Evolutionary conservation across 2,329 filamentous ascomycete genomes (phyloP).

Genomic region (Chrysoporthe puriensis): DNA sequence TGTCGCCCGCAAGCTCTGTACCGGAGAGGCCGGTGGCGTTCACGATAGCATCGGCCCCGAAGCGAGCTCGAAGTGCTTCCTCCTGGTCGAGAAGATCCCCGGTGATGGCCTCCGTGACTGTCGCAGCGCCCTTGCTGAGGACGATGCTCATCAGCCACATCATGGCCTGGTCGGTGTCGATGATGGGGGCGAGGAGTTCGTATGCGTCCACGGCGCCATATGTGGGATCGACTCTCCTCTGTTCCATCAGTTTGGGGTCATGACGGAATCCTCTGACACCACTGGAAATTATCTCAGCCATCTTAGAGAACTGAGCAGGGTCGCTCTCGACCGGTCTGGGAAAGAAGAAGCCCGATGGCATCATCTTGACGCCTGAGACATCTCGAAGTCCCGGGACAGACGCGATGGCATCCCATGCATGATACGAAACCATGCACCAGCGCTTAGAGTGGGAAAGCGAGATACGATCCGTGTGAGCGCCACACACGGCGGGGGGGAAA

Average conservation of each 20-base stretch:
- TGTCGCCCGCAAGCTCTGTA: slow-evolving; percentile 42
- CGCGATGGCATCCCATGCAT: slow-evolving; percentile 46
- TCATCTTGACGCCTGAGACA: slow-evolving; percentile 43
- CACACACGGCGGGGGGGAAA: slow-evolving; percentile 49
- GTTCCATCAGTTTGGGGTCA: slow-evolving; percentile 40
- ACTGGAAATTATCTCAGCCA: slow-evolving; percentile 44
- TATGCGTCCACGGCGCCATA: slow-evolving; percentile 48
- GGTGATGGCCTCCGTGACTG: slow-evolving; percentile 43
- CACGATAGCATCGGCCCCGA: slow-evolving; percentile 46
- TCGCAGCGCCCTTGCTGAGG: slow-evolving; percentile 43
- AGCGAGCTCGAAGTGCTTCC: slow-evolving; percentile 38
- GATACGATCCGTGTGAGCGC: slow-evolving; percentile 45
- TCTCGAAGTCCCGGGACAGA: slow-evolving; percentile 37
- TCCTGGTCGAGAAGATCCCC: slow-evolving; percentile 43
- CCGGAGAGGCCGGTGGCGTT: slow-evolving; percentile 47
- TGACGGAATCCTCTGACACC: slow-evolving; percentile 45
- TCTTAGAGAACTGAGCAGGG: slow-evolving; percentile 40
- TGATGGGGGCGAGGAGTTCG: slow-evolving; percentile 48
- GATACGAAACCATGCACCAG: slow-evolving; percentile 47
- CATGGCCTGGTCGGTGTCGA: slow-evolving; percentile 51
- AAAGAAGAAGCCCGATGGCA: slow-evolving; percentile 46
- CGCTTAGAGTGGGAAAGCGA: slow-evolving; percentile 44
- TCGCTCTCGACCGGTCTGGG: slow-evolving; percentile 40
- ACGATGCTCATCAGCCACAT: slow-evolving; percentile 46
- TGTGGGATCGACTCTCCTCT: slow-evolving; percentile 38